Evolutionary conservation across 2,329 filamentous ascomycete species (phyloP).

Genomic region (Epichloe aotearoae): DNA sequence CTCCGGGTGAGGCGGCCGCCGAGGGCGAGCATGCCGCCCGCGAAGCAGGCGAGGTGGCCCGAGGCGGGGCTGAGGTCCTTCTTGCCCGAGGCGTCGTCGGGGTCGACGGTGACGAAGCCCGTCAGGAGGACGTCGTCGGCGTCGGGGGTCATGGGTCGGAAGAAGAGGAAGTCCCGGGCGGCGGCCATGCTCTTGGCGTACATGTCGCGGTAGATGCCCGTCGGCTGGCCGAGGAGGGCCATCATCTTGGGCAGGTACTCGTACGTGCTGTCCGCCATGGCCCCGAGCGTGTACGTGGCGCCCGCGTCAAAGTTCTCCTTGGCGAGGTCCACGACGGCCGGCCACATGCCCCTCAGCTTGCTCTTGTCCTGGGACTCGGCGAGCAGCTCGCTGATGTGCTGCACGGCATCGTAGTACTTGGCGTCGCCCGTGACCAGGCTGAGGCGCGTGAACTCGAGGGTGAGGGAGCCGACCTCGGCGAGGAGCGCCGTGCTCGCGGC

Average conservation of each 20-base stretch:
- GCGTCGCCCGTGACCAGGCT: conserved; percentile 54
- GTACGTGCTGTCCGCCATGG: conserved; percentile 40
- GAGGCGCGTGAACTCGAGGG: conserved; percentile 59
- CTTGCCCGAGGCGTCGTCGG: conserved; percentile 27
- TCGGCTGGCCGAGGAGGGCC: conserved; percentile 48
- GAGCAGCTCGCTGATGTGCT: conserved; percentile 54
- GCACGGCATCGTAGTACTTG: conserved; percentile 63
- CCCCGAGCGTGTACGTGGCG: conserved; percentile 35
- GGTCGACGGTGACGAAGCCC: conserved; percentile 26
- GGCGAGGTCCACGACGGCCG: conserved; percentile 46
- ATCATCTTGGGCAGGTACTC: conserved; percentile 51
- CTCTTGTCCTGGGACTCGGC: conserved; percentile 54
- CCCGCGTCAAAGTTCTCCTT: conserved; percentile 29
- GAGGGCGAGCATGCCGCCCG: conserved; percentile 57
- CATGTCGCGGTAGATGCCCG: conserved; percentile 47
- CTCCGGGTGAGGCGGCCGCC: conserved; percentile 48
- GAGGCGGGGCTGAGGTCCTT: not conserved
- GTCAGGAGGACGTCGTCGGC: conserved; percentile 51
- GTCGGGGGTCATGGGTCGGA: conserved; percentile 51
- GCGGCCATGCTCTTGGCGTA: conserved; percentile 48
- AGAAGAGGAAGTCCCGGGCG: conserved; percentile 50
- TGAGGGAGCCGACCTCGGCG: conserved; percentile 52
- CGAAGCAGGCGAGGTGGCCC: conserved; percentile 31
- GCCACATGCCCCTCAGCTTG: conserved; percentile 61
- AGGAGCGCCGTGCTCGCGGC: conserved; percentile 26